phyloP scores from a whole-genome alignment of 768 basidiomycete genomes.

The Phlebiopsis flavidoalba region DNA sequence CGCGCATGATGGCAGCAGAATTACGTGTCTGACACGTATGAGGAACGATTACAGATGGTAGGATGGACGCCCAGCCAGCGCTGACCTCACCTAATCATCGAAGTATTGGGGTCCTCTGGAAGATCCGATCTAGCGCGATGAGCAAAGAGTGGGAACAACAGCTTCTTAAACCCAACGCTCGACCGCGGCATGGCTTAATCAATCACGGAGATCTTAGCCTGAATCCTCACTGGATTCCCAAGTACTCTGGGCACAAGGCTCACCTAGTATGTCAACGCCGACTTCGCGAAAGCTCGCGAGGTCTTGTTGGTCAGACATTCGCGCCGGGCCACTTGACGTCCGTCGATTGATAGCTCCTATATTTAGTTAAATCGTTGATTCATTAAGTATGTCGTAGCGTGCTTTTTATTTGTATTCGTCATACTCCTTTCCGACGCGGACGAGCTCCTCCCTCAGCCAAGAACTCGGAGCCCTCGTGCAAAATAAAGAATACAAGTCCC shows the following conservation, averaged over 20 bases:
- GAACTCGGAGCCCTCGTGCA: conserved; percentile 89
- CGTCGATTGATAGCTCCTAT: conserved; percentile 35
- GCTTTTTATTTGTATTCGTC: no score
- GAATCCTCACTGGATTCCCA: neutral
- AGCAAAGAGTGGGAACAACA: conserved; percentile 64
- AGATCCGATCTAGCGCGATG: conserved; percentile 55
- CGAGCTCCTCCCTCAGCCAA: conserved; percentile 63
- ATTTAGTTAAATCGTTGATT: no score
- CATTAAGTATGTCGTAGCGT: no score
- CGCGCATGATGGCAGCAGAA: conserved; percentile 59
- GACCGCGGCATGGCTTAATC: conserved; percentile 45
- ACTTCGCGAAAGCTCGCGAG: conserved; percentile 54
- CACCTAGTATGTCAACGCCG: conserved; percentile 66
- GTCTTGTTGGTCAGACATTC: conserved; percentile 75
- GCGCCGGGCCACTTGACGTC: conserved; percentile 62
- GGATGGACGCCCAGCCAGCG: neutral
- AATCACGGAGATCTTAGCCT: neutral
- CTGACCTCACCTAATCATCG: conserved; percentile 49
- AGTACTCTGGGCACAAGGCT: conserved; percentile 18
- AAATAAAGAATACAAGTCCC: no score
- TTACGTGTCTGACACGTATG: conserved; percentile 41
- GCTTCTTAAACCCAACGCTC: conserved; percentile 44
- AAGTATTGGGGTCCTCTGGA: conserved; percentile 58
- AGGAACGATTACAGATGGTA: neutral
- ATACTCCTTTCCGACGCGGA: conserved; percentile 18